Evolutionary conservation across 164 flowering plant genomes (phyloP), one percentile per base, ranked within the genome.

Genomic region (Berberis thunbergii): DNA sequence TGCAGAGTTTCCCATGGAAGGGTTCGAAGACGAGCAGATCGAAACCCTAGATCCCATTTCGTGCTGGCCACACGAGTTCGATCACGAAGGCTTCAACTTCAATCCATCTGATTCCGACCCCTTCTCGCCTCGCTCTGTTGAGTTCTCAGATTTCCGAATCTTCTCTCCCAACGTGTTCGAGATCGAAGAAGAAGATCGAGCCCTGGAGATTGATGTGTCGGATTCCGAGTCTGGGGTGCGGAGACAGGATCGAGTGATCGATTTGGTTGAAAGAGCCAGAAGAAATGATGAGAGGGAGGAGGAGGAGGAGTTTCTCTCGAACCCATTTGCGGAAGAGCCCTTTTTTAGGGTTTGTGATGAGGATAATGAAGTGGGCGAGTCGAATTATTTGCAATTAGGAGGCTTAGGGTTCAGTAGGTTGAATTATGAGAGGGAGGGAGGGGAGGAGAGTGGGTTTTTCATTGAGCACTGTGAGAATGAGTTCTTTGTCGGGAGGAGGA

Each of bases 251-350:
- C 61, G 42, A 82, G 78, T 70, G 60, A 73, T 45, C 77, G 82
- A 83, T 73, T 65, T 87, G 72, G 79, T 84, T 40, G 84, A 84
- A 40, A 81, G 80, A 13, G 76, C 81, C 2, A 70, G 73, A 55
- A 72, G 75, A 4, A 67, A 67, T 53, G 69, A 9, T 41, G 45
- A 3, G 8, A 13, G 39, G 6, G 39, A 54, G 12, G 13, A 12
- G 3, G 10, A 48, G 7, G 1, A 9, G 2, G 13, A 11, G 4
- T 11, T 26, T 38, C 9, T 69, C 41, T 66, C 43, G 67, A 43
- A 61, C 41, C 59, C 64, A 13, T 56, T 54, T 59, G 9, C 60
- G 13, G 78, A 80, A 54, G 81, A 72, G 3, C 67, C 73, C 5
- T 64, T 49, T 70, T 80, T 78, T 49, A 76, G 84, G 43, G 73